Conservation (phyloP, 2,329 filamentous ascomycete species). For the Saccharata proteae region DNA sequence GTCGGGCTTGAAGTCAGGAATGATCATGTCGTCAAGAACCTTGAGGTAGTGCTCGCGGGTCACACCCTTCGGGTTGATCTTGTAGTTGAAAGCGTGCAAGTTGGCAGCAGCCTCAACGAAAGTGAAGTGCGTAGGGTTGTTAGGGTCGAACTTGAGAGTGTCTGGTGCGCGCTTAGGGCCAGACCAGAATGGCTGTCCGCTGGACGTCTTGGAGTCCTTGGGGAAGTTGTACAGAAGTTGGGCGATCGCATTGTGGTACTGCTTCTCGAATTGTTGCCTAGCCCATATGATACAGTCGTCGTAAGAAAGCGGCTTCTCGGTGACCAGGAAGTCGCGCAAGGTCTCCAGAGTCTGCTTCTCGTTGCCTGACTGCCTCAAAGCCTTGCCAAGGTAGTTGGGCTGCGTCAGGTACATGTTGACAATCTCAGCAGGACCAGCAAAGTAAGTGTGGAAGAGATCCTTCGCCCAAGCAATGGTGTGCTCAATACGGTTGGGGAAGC, state of each 20-base stretch:
- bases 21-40: slow-evolving; percentile 82
- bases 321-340: slow-evolving; percentile 79
- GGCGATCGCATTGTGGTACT: slow-evolving; percentile 93
- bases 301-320: slow-evolving; percentile 80
- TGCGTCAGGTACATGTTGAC: slow-evolving; percentile 90
- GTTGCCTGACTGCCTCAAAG: slow-evolving; percentile 84
- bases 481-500: slow-evolving; percentile 96
- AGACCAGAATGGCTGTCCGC: slow-evolving; percentile 91
- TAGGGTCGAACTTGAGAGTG: slow-evolving; percentile 73
- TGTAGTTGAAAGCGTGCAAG: slow-evolving; percentile 95
- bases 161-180: slow-evolving; percentile 95
- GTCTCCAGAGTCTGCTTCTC: slow-evolving; percentile 90
- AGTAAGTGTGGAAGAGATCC: slow-evolving; percentile 87
- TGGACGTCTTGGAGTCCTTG: slow-evolving; percentile 80
- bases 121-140: slow-evolving; percentile 73
- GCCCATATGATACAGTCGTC: slow-evolving; percentile 97
- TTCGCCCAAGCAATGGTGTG: slow-evolving; percentile 98
- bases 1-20: slow-evolving; percentile 88
- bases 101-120: slow-evolving; percentile 85
- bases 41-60: slow-evolving; percentile 62
- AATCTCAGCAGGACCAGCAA: slow-evolving; percentile 85
- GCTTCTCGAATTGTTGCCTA: slow-evolving; percentile 83
- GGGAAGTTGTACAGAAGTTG: slow-evolving; percentile 96
- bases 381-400: slow-evolving; percentile 76
- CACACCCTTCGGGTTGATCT: slow-evolving; percentile 72